Conservation (phyloP, 768 basidiomycete species). For the Amylocystis lapponica region DNA sequence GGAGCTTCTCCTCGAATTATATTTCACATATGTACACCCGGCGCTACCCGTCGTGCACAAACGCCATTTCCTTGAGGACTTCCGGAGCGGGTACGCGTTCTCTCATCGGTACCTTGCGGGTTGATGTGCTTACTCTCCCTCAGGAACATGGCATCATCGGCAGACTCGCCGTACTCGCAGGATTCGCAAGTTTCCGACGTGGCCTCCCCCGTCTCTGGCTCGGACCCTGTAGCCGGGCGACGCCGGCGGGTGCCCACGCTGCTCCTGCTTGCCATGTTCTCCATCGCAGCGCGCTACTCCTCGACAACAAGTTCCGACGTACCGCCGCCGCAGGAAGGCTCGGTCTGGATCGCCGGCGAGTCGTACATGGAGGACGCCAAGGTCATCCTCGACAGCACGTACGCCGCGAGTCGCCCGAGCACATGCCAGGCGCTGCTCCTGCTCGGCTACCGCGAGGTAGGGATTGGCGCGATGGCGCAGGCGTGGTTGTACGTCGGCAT, state of each 20-base stretch:
- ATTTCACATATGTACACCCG: conserved; percentile 80
- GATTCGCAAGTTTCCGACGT: conserved; percentile 19
- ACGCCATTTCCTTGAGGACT: conserved; percentile 56
- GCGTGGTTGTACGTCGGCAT: conserved; percentile 85
- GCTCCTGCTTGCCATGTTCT: conserved; percentile 78
- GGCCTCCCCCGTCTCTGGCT: conserved; percentile 15
- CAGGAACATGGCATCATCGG: conserved; percentile 10
- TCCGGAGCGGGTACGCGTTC: conserved; percentile 32
- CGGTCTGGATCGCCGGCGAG: conserved; percentile 85
- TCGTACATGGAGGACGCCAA: conserved; percentile 65
- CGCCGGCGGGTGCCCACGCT: conserved; percentile 52
- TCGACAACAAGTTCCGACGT: conserved; percentile 20
- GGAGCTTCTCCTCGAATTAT: conserved; percentile 65
- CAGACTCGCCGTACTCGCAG: conserved; percentile 28
- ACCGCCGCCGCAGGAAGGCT: conserved; percentile 36
- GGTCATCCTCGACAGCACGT: conserved; percentile 55
- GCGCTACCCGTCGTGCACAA: conserved; percentile 76
- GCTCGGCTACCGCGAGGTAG: conserved; percentile 80
- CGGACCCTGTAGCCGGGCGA: conserved; percentile 35
- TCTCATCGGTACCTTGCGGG: neutral
- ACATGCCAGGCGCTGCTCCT: conserved; percentile 79
- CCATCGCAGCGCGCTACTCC: conserved; percentile 73
- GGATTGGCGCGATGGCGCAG: conserved; percentile 84
- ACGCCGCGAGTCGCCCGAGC: conserved; percentile 64
- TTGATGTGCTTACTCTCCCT: neutral